A percentile compares a stretch with the other conserved stretches of the same genome.
Conservation (phyloP, 345 rosid species). For the Zanthoxylum bungeanum region DNA sequence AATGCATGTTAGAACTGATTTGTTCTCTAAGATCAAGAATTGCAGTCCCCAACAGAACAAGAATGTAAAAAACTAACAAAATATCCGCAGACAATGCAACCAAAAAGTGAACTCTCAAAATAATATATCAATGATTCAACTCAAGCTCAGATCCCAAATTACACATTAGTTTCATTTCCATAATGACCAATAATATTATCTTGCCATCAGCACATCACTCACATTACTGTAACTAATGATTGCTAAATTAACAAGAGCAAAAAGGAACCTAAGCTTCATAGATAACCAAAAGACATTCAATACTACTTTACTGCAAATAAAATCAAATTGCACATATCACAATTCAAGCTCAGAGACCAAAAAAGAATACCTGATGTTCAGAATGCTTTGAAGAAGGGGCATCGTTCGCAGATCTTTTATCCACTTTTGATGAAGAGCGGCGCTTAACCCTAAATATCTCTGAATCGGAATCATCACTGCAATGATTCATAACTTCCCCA, state of each 20-base stretch:
- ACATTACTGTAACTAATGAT: too few species aligned
- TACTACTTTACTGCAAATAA: not conserved
- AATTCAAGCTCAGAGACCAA: not conserved
- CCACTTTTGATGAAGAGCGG: conserved; percentile 56
- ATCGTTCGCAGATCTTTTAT: conserved; percentile 48
- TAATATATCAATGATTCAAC: too few species aligned
- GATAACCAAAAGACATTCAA: not conserved
- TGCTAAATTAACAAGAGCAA: too few species aligned
- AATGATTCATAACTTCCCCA: conserved; percentile 35
- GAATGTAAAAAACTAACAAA: not conserved
- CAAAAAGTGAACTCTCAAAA: too few species aligned
- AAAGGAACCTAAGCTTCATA: not conserved
- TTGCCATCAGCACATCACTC: too few species aligned
- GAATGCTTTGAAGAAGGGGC: conserved; percentile 36
- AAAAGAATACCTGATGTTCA: conserved; percentile 56
- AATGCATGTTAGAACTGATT: not conserved
- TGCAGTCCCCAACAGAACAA: not conserved
- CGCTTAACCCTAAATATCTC: conserved; percentile 93
- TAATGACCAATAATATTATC: too few species aligned
- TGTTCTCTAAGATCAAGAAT: not conserved
- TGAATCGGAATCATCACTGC: conserved; percentile 80
- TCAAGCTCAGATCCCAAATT: too few species aligned
- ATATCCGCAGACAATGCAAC: not conserved
- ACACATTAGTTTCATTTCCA: too few species aligned
- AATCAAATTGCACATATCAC: not conserved